These are phyloP conservation scores for Alternaria incomplexa DNA, from an alignment of 2,329 filamentous ascomycete species.

Conservation along the genomic window DNA sequence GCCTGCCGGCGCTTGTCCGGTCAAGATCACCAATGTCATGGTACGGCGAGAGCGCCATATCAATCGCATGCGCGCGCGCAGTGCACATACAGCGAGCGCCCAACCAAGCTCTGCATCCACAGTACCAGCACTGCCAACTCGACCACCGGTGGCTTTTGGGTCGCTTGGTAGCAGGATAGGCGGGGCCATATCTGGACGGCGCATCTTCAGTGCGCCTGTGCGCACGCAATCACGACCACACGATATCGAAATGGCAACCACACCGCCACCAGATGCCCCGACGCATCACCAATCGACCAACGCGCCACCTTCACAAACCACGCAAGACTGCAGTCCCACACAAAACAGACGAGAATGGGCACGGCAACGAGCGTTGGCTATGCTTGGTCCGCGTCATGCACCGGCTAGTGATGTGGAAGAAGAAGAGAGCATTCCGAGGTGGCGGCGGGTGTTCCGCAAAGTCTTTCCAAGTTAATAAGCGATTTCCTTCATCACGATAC, in stretches of 20 bases:
- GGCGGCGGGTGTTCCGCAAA: conserved; percentile 38
- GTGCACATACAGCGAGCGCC: conserved; percentile 12
- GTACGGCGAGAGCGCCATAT: conserved; percentile 79
- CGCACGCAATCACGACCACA: conserved; percentile 20
- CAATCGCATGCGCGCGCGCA: conserved; percentile 63
- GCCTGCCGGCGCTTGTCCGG: conserved; percentile 65
- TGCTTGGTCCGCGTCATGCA: conserved; percentile 46
- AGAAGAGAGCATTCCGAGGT: conserved; percentile 24
- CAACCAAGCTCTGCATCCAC: conserved; percentile 1
- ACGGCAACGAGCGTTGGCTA: conserved; percentile 51
- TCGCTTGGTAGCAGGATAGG: conserved; percentile 35
- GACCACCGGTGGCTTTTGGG: conserved; percentile 21
- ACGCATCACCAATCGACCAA: background rate
- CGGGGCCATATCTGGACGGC: conserved; percentile 29
- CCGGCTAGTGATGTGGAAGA: conserved; percentile 34
- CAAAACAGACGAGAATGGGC: conserved; percentile 54
- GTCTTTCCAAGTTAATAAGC: conserved; percentile 42
- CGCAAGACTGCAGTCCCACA: conserved; percentile 18
- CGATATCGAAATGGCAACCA: conserved; percentile 42
- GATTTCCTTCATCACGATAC: background rate
- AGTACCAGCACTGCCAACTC: background rate
- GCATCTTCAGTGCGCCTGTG: conserved; percentile 42
- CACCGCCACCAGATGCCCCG: background rate
- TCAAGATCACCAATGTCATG: conserved; percentile 74
- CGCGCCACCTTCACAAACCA: background rate